Evolutionary conservation across 83 land plant species (phyloP).

Genomic region (Thuja plicata): DNA sequence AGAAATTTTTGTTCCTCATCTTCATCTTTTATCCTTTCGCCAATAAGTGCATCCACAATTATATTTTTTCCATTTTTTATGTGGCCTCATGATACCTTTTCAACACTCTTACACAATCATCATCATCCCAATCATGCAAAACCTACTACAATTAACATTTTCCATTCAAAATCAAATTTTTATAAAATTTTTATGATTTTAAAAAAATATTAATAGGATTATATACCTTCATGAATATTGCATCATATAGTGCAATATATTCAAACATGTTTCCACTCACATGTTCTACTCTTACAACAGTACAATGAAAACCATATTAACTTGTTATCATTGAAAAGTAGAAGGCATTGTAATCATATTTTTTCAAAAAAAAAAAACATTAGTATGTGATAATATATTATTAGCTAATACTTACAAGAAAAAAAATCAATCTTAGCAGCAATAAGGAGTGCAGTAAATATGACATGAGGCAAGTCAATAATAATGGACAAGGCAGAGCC

Average conservation of each 20-base stretch:
- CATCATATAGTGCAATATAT: slow-evolving; percentile 47
- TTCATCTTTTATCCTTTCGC: background rate
- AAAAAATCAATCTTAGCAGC: slow-evolving; percentile 25
- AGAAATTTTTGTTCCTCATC: slow-evolving; percentile 9
- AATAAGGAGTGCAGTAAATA: slow-evolving; percentile 39
- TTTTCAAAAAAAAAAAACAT: no score
- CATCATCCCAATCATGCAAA: slow-evolving; percentile 20
- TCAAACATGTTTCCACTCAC: slow-evolving; percentile 77
- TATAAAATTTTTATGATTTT: no score
- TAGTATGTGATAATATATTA: no score
- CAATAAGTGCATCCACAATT: slow-evolving; percentile 13
- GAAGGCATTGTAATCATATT: no score
- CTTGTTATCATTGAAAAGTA: background rate
- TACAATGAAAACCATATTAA: no score
- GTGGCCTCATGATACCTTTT: slow-evolving; percentile 31
- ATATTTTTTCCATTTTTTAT: slow-evolving; percentile 30
- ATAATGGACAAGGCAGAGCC: slow-evolving; percentile 45
- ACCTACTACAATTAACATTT: no score
- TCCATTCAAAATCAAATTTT: no score
- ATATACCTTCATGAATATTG: slow-evolving; percentile 78
- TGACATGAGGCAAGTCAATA: slow-evolving; percentile 64
- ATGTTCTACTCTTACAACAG: slow-evolving; percentile 56
- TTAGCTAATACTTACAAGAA: no score
- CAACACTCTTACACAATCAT: slow-evolving; percentile 21
- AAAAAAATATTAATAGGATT: no score